These are phyloP conservation scores for Yarrowia sp. DNA, from an alignment of 805 yeast species.

Conservation along the genomic window DNA sequence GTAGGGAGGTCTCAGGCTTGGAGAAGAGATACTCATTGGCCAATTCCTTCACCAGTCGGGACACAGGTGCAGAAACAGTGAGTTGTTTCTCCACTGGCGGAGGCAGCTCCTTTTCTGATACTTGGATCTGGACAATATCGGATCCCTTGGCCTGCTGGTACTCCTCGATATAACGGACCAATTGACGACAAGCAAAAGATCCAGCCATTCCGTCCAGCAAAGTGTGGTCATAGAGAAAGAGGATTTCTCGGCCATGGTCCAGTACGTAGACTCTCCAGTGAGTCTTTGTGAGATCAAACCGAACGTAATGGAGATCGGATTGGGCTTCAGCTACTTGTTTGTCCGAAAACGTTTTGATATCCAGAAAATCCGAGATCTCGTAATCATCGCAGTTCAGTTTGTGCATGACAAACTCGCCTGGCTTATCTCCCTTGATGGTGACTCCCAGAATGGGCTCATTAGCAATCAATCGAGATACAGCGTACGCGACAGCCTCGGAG, in stretches of 20 bases:
- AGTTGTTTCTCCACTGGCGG: neutral
- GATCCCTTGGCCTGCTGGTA: neutral
- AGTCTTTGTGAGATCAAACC: neutral
- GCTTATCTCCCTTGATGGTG: neutral
- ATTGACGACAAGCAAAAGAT: neutral
- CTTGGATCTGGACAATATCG: neutral
- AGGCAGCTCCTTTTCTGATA: neutral
- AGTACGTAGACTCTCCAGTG: constrained; percentile 29
- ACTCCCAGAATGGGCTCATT: constrained; percentile 4
- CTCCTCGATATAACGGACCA: neutral
- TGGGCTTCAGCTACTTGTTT: neutral
- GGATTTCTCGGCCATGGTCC: constrained; percentile 13
- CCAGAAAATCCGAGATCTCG: neutral
- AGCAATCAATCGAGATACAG: neutral
- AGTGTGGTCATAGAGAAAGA: constrained; percentile 32
- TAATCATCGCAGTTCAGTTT: neutral
- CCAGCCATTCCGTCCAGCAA: constrained; percentile 33
- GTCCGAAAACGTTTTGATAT: neutral
- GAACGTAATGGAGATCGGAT: neutral
- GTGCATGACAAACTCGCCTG: neutral
- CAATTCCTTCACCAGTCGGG: neutral
- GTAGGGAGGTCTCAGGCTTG: neutral
- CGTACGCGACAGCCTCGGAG: neutral
- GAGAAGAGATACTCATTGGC: constrained; percentile 1
- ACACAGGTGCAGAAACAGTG: neutral